These are phyloP conservation scores for Quillaja saponaria DNA, from an alignment of 306 rosid genomes.

Conservation along the genomic window DNA sequence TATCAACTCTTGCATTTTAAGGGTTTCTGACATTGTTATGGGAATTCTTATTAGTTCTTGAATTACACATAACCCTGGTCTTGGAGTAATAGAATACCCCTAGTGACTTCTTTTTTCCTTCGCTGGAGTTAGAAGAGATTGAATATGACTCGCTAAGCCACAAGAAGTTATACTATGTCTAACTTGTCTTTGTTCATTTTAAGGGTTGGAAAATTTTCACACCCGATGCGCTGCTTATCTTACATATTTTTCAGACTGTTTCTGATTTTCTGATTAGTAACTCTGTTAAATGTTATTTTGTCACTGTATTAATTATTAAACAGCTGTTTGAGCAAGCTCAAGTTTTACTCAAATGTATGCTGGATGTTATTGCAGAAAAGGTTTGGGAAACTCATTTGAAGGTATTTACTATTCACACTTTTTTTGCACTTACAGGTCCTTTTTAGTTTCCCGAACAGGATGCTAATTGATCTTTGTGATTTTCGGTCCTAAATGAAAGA, in stretches of 20 bases:
- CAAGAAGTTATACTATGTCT: no score
- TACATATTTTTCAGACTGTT: neutral
- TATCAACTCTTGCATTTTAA: neutral
- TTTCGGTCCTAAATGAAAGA: neutral
- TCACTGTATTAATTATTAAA: neutral
- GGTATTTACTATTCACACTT: slow-evolving; percentile 36
- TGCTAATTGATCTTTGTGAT: neutral
- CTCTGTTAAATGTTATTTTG: neutral
- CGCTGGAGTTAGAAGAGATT: no score
- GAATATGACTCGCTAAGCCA: no score
- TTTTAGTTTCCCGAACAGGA: neutral
- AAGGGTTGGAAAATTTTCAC: no score
- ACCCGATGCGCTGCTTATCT: neutral
- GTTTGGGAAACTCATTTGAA: slow-evolving; percentile 45
- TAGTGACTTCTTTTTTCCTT: no score
- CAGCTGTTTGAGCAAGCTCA: slow-evolving; percentile 55
- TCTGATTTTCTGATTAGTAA: neutral
- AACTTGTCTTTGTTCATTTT: no score
- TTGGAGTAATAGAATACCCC: no score
- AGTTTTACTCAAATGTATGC: slow-evolving; percentile 51
- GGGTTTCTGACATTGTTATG: neutral
- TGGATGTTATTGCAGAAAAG: slow-evolving; percentile 56
- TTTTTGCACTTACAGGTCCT: neutral
- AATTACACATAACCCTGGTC: no score
- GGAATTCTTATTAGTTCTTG: neutral